Evolutionary conservation across 2,329 filamentous ascomycete genomes (phyloP), one percentile per base, ranked within the genome.

Genomic region (Periconia sp.): DNA sequence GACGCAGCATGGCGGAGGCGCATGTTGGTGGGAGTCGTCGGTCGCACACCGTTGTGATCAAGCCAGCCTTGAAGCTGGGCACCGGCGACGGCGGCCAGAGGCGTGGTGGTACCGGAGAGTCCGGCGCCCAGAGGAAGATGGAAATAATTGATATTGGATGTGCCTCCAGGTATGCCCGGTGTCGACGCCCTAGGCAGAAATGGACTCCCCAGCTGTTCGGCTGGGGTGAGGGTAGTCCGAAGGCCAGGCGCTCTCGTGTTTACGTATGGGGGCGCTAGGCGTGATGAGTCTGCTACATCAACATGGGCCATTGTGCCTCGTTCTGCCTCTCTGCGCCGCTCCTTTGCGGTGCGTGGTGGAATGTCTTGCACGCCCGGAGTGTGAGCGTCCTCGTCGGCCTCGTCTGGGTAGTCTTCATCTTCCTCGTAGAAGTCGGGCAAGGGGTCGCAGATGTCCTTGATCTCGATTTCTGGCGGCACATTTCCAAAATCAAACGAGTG

Each of bases 371-470:
- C 57, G 47, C 59, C 59, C 48, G 55, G 54, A 41, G 58, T 58
- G 45, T 53, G 53, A 35, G 49, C 49, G 31, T 56, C 67, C 55
- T 64, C 69, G 10, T 80, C 80, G 13, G 85, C 82, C 37, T 79
- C 82, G 40, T 83, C 82, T 23, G 84, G 80, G 19, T 83, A 82
- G 55, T 89, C 88, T 37, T 86, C 79, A 23, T 89, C 85, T 62
- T 90, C 87, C 64, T 97, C 94, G 78, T 99, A 99, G 70, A 99
- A 99, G 67, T 99, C 94, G 0, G 92, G 88, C 54, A 97, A 82
- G 1, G 94, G 94, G 71, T 99, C 92, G 64, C 93, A 95, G 56
- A 99, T 92, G 73, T 97, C 94, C 76, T 97, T 97, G 66, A 99
- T 87, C 70, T 95, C 91, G 41, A 99, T 84, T 63, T 90, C 84